phyloP scores from a whole-genome alignment of 441 rosid genomes.

The Gossypium armourianum region DNA sequence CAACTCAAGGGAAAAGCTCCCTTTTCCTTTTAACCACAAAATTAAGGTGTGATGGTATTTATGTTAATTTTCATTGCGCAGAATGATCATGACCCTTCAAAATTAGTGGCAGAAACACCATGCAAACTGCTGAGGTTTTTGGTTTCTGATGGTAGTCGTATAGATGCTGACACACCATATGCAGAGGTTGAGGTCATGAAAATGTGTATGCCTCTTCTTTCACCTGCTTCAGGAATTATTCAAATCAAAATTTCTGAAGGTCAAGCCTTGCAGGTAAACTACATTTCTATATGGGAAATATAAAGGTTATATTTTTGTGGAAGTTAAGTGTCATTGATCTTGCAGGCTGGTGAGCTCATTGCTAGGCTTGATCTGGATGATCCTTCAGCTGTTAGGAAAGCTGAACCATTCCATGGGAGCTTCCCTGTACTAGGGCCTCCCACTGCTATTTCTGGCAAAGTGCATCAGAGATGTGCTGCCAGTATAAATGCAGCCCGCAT shows the following conservation, averaged over 20 bases:
- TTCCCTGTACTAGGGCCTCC: conserved; percentile 87
- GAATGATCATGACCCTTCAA: conserved; percentile 99
- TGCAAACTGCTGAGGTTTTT: conserved; percentile 93
- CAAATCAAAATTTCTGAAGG: conserved; percentile 92
- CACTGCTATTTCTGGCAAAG: conserved; percentile 89
- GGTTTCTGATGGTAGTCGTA: conserved; percentile 78
- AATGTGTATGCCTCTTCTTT: conserved; percentile 99
- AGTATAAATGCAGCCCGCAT: conserved; percentile 85
- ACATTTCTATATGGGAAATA: conserved; percentile 8
- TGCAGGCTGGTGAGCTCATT: conserved; percentile 97
- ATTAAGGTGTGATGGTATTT: conserved; percentile 15
- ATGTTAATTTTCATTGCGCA: conserved; percentile 24
- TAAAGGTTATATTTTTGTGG: not conserved
- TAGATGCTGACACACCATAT: conserved; percentile 91
- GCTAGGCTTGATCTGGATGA: conserved; percentile 93
- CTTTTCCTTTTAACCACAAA: not conserved
- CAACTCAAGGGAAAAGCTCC: not conserved
- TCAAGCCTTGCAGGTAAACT: conserved; percentile 94
- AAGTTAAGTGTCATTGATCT: conserved; percentile 13
- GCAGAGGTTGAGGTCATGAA: conserved; percentile 99
- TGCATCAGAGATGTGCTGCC: conserved; percentile 98
- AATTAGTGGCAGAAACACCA: conserved; percentile 91
- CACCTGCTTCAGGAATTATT: conserved; percentile 91
- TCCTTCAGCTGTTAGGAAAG: conserved; percentile 97
- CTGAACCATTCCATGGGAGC: conserved; percentile 87